Conservation (phyloP, 768 basidiomycete genomes). For the Tulasnella sp. region DNA sequence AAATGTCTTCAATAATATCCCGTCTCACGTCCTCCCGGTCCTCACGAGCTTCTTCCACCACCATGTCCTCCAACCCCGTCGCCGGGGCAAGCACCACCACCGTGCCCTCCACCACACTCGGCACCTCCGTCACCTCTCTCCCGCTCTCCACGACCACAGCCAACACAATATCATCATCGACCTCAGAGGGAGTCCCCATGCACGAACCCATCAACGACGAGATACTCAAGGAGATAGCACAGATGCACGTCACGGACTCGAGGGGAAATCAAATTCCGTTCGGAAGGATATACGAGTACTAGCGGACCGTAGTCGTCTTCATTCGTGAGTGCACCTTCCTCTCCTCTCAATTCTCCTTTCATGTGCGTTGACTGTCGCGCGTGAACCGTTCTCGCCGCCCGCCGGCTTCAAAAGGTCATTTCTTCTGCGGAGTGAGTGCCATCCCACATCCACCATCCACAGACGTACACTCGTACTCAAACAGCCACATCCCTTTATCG, state of each 20-base stretch:
- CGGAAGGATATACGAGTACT: constrained; percentile 9
- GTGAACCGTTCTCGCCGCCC: not conserved
- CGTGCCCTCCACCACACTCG: not conserved
- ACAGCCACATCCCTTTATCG: not conserved
- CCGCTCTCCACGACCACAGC: not conserved
- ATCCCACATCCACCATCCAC: not conserved
- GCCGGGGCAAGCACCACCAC: not conserved
- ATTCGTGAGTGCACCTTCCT: not conserved
- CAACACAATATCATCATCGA: not conserved
- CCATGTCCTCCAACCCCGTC: not conserved
- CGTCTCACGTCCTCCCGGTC: not conserved
- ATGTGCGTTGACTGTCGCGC: not conserved
- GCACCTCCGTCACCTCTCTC: not conserved
- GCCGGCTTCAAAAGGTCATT: not conserved
- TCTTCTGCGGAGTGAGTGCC: constrained; percentile 1
- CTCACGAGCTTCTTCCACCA: not conserved
- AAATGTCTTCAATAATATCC: not conserved
- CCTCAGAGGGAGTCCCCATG: not conserved
- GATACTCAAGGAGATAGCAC: not conserved
- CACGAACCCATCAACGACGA: not conserved
- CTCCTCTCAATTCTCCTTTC: not conserved
- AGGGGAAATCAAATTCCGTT: constrained; percentile 5
- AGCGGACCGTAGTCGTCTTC: constrained; percentile 8
- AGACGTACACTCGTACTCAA: not conserved
- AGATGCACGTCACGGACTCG: constrained; percentile 7